Evolutionary conservation across 1,284 basidiomycete species (phyloP).

Genomic region (Marasmius sp.): DNA sequence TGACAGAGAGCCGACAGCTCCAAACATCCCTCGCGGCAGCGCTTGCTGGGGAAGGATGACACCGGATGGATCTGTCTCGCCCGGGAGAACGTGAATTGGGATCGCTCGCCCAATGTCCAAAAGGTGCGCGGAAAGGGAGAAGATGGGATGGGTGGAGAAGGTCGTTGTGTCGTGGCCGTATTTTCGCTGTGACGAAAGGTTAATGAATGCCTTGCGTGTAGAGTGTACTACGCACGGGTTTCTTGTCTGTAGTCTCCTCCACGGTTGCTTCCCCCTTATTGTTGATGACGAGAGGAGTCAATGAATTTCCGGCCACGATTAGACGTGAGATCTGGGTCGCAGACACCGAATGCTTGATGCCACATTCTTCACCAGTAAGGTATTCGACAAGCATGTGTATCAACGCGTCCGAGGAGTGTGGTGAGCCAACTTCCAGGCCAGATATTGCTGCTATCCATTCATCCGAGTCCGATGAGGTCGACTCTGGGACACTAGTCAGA

Average conservation of each 20-base stretch:
- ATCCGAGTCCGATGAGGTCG: conserved; percentile 32
- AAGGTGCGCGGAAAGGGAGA: conserved; percentile 70
- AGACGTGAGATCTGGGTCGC: conserved; percentile 78
- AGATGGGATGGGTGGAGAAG: conserved; percentile 75
- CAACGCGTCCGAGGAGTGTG: conserved; percentile 67
- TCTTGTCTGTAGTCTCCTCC: conserved; percentile 55
- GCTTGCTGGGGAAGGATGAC: conserved; percentile 92
- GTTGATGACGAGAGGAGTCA: conserved; percentile 49
- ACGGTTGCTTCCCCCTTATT: conserved; percentile 31
- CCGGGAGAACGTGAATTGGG: conserved; percentile 84
- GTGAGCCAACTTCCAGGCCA: conserved; percentile 73
- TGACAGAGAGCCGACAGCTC: conserved; percentile 61
- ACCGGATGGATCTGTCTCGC: conserved; percentile 85
- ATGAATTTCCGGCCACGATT: conserved; percentile 85
- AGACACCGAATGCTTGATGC: conserved; percentile 59
- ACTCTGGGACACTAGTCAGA: background rate
- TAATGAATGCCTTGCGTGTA: conserved; percentile 7
- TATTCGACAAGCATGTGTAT: conserved; percentile 86
- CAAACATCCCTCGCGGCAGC: conserved; percentile 90
- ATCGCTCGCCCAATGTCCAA: conserved; percentile 71
- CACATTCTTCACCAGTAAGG: conserved; percentile 83
- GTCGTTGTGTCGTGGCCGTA: conserved; percentile 60
- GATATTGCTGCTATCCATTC: conserved; percentile 85
- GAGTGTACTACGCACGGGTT: conserved; percentile 44
- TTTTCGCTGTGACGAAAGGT: conserved; percentile 42